A percentile compares a stretch with the other conserved stretches of the same genome.
These are phyloP conservation scores for Peniophora sp. DNA, from an alignment of 1,284 basidiomycete species.

Conservation along the genomic window DNA sequence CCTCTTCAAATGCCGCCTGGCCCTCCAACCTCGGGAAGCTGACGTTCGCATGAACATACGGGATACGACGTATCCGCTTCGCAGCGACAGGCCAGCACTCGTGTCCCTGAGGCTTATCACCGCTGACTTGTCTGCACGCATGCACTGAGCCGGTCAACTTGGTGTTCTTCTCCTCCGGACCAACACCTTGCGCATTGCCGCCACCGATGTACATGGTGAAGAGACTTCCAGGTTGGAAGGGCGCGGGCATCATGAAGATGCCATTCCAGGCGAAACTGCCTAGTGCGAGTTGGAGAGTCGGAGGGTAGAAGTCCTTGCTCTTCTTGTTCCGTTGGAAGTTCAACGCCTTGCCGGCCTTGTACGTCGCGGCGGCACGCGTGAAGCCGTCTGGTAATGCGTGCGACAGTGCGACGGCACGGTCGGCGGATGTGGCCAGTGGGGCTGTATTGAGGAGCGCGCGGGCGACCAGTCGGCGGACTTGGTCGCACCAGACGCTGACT, in stretches of 20 bases:
- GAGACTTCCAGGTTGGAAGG: not conserved
- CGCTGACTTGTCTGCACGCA: not conserved
- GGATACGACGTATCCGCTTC: slow-evolving; percentile 35
- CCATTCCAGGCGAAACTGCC: not conserved
- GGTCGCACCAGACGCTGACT: slow-evolving; percentile 99
- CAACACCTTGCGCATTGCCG: not conserved
- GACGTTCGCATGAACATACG: slow-evolving; percentile 35
- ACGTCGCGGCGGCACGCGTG: not conserved
- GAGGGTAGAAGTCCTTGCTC: not conserved
- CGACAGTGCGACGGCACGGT: slow-evolving; percentile 38
- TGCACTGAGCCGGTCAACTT: not conserved
- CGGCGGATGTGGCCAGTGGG: slow-evolving; percentile 18
- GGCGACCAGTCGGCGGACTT: slow-evolving; percentile 86
- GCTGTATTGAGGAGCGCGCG: slow-evolving; percentile 69
- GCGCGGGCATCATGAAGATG: not conserved
- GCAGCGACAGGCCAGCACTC: slow-evolving; percentile 14
- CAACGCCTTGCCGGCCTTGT: not conserved
- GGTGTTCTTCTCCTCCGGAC: not conserved
- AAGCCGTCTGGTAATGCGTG: slow-evolving; percentile 57
- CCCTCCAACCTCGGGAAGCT: slow-evolving; percentile 40
- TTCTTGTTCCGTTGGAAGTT: not conserved
- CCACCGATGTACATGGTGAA: not conserved
- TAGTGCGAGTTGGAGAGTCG: not conserved
- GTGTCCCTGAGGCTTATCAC: not conserved
- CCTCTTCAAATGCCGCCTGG: slow-evolving; percentile 49